A percentile compares a stretch with the other conserved stretches of the same genome.
Evolutionary conservation across 176 grass and related monocot species (phyloP).

Genomic region (Avena sativa): DNA sequence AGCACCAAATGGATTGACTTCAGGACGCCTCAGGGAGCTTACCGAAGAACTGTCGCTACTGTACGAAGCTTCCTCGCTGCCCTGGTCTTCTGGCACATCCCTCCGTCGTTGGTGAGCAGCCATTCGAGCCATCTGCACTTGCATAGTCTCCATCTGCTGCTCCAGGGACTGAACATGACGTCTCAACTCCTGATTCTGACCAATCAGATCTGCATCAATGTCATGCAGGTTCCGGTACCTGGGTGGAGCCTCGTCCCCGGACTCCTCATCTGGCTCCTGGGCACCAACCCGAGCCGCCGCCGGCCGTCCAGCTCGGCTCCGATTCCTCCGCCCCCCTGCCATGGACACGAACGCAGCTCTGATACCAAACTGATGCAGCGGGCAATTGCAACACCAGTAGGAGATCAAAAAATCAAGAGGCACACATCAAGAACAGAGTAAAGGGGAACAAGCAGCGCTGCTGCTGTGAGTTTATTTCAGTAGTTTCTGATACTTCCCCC

Average conservation of each 20-base stretch:
- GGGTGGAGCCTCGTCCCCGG: neutral
- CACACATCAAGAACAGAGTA: no score
- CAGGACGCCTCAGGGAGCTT: neutral
- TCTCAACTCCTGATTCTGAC: constrained; percentile 5
- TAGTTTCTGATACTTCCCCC: no score
- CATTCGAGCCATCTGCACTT: neutral
- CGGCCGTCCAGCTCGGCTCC: neutral
- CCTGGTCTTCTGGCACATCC: neutral
- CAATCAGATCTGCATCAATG: neutral
- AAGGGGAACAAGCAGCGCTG: no score
- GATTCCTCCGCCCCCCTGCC: neutral
- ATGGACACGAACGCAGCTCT: neutral
- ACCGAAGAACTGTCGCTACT: neutral
- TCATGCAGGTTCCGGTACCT: neutral
- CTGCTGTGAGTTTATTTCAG: no score
- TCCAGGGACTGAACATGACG: neutral
- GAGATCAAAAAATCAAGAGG: no score
- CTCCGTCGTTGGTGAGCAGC: neutral
- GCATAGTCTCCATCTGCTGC: neutral
- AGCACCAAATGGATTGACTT: neutral
- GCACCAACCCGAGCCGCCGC: neutral
- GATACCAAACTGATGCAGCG: neutral
- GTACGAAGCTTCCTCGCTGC: neutral
- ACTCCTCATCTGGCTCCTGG: neutral
- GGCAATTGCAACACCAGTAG: no score